Evolutionary conservation across 768 basidiomycete species (phyloP), one percentile per base, ranked within the genome.

Genomic region (Rhodotorula graminis): DNA sequence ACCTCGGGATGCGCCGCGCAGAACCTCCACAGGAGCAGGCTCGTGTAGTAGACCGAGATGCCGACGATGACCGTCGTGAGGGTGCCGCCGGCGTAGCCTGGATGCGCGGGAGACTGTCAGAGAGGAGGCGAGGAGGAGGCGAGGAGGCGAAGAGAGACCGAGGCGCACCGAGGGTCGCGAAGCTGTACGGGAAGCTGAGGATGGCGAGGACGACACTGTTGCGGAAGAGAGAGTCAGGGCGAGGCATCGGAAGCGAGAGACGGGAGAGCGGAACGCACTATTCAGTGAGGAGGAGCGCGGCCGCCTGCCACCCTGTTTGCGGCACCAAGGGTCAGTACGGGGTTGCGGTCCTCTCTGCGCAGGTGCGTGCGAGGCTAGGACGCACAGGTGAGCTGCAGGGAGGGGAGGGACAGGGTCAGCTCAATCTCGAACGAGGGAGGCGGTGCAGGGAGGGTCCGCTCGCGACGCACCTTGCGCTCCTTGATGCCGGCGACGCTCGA

Each of bases 121-220:
- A 23, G 31, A 16, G 37, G 40, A 3, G 23, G 27, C 55, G 31
- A 46, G 15, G 47, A 16, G 6, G 25, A 53, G 25, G n/a, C 11
- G 16, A 53, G 52, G 52, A 3, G 3, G 52, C n/a, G n/a, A n/a
- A n/a, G n/a, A 23, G 53, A 2, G 42, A 1, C n/a, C 9, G 44
- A 29, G 18, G 25, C 40, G 42, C 4, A 65, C 58, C 72, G 18
- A 78, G 64, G 14, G 65, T 55, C 15, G 67, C 55, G 63, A 63
- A 78, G 3, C 69, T 72, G 53, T 71, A 76, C 9, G 78, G 78
- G 69, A 77, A 75, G 11, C 68, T 63, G 29, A 74, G 67, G 55
- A 74, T 73, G 47, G 76, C 74, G 4, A 69, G 64, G 1, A 72
- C 70, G 53, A 72, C 71, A n/a, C 71, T 72, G 62, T 18, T 1